Evolutionary conservation across 176 grass and related monocot genomes (phyloP).

Genomic region (Eragrostis curvula): DNA sequence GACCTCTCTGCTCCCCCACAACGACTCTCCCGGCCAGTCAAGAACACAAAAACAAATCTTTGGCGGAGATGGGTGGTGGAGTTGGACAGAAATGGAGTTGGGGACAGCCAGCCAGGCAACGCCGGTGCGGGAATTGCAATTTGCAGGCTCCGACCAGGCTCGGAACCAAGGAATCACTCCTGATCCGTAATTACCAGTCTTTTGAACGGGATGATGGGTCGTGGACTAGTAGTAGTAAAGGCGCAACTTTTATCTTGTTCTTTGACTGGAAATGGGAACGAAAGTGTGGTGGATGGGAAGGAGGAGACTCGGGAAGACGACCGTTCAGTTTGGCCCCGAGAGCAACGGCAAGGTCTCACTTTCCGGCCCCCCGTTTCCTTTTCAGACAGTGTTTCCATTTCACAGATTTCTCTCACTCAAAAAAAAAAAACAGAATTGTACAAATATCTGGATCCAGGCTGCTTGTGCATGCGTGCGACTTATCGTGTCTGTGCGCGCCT

Average conservation of each 20-base stretch:
- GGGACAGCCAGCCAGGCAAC: background rate
- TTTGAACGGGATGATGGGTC: background rate
- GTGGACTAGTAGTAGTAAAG: background rate
- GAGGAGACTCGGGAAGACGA: background rate
- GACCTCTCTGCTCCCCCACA: background rate
- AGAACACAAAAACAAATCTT: slow-evolving; percentile 3
- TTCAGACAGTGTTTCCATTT: background rate
- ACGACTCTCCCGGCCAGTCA: slow-evolving; percentile 39
- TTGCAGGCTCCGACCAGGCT: background rate
- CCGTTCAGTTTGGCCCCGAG: background rate
- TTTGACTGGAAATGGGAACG: background rate
- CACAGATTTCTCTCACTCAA: background rate
- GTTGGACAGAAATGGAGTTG: background rate
- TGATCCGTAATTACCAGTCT: background rate
- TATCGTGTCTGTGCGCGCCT: too few species aligned
- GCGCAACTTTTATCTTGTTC: background rate
- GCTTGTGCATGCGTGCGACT: too few species aligned
- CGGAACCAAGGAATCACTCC: background rate
- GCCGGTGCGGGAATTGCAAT: background rate
- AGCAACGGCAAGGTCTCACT: background rate
- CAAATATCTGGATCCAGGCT: too few species aligned
- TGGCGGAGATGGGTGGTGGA: background rate
- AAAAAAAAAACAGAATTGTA: background rate
- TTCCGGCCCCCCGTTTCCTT: background rate
- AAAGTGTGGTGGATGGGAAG: background rate